Conservation (phyloP, 2,329 filamentous ascomycete species). For the Paecilomyces niveus region DNA sequence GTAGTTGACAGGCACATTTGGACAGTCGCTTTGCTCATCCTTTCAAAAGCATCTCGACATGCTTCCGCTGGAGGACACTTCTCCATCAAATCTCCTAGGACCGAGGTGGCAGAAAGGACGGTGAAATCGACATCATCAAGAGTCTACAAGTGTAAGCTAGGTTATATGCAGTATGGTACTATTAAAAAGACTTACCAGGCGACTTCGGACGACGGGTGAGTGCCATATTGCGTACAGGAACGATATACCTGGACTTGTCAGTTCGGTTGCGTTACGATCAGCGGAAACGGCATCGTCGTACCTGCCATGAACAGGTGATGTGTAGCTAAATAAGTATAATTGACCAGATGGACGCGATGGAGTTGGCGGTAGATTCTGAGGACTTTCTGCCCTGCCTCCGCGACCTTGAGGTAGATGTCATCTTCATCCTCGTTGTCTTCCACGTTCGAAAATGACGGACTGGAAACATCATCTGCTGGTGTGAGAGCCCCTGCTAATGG, state of each 20-base stretch:
- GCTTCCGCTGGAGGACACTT: constrained; percentile 94
- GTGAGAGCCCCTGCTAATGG: constrained; percentile 73
- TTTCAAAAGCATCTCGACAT: constrained; percentile 87
- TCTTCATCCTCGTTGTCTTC: constrained; percentile 67
- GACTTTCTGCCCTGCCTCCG: constrained; percentile 89
- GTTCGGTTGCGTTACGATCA: constrained; percentile 5
- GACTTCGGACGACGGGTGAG: constrained; percentile 77
- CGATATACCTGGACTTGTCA: constrained; percentile 55
- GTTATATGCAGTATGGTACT: constrained; percentile 6
- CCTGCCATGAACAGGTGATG: constrained; percentile 97
- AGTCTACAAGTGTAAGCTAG: constrained; percentile 39
- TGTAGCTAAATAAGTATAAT: constrained; percentile 91
- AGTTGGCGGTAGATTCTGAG: constrained; percentile 84
- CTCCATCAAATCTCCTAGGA: constrained; percentile 83
- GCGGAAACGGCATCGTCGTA: constrained; percentile 28
- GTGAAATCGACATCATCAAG: constrained; percentile 98
- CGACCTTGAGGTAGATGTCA: constrained; percentile 85
- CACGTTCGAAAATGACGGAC: constrained; percentile 41
- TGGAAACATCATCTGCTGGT: constrained; percentile 52
- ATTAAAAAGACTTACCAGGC: constrained; percentile 57
- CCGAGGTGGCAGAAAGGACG: constrained; percentile 84
- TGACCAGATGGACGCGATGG: constrained; percentile 80
- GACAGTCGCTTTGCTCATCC: constrained; percentile 90
- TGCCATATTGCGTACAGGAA: constrained; percentile 98
- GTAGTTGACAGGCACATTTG: constrained; percentile 88